These are phyloP conservation scores for Sporisorium exsertum DNA, from an alignment of 1,284 basidiomycete genomes.

Conservation along the genomic window DNA sequence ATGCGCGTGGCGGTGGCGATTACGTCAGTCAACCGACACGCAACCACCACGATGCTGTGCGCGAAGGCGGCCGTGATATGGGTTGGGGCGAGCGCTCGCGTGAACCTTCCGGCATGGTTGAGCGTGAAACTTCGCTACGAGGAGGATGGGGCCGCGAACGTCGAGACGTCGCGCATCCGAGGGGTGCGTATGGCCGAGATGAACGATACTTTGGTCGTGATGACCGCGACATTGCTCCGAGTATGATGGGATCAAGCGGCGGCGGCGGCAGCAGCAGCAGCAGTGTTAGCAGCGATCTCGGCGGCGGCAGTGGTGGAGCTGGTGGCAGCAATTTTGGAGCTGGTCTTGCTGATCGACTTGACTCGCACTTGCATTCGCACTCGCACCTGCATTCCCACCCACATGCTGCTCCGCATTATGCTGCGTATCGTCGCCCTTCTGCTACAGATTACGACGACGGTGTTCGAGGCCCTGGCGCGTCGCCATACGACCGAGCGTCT, in stretches of 20 bases:
- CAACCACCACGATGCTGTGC: constrained; percentile 2
- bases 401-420: constrained; percentile 1
- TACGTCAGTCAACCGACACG: constrained; percentile 4
- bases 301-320: not conserved
- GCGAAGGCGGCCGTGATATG: constrained; percentile 20
- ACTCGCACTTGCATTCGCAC: constrained; percentile 16
- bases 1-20: constrained; percentile 8
- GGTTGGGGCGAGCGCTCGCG: constrained; percentile 38
- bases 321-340: not conserved
- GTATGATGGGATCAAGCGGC: not conserved
- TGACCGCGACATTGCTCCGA: constrained; percentile 1
- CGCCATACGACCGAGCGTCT: constrained; percentile 28
- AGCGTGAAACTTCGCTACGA: constrained; percentile 6
- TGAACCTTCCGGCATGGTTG: constrained; percentile 3
- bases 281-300: constrained; percentile 7
- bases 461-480: not conserved
- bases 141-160: constrained; percentile 28
- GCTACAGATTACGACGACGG: constrained; percentile 33
- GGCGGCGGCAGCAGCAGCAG: constrained; percentile 1
- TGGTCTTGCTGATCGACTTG: constrained; percentile 17
- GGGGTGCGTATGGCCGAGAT: constrained; percentile 8
- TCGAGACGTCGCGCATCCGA: constrained; percentile 3
- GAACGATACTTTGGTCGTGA: constrained; percentile 11
- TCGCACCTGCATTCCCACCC: not conserved
- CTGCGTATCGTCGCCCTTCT: constrained; percentile 30